Evolutionary conservation across 257 asterid species (phyloP), one percentile per base, ranked within the genome.

Genomic region (Solanum medicagineum): DNA sequence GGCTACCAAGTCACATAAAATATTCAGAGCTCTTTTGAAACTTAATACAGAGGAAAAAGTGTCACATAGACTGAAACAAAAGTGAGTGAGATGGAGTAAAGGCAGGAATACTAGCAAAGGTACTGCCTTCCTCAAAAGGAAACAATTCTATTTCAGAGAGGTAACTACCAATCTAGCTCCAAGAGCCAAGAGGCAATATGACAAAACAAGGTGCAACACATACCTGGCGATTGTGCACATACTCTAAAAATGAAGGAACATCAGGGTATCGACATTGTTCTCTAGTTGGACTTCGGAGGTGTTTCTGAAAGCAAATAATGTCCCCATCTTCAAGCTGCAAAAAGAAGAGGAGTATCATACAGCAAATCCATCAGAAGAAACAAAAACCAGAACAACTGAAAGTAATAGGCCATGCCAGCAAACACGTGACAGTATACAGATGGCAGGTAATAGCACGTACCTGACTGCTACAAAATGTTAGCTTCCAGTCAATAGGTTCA

Each of bases 281-380:
- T 81, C 86, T 87, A 79, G 71, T 86, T 86, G 85, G 92, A 86
- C 90, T 87, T 83, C 68, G 92, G 85, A 89, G 89, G 29, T 89
- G 80, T 84, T 90, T 94, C 87, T 93, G 98, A 84, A 94, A 87
- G 91, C 97, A 94, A 87, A 94, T 87, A 77, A 94, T 92, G 73
- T 94, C 98, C 85, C 98, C 98, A 81, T 94, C 96, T 91, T 94
- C 96, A 75, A 94, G 93, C 98, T 93, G 91, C 71, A 66, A 62
- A 45, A 42, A 84, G 65, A 83, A 85, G 47, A 86, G 75, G 87
- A 86, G 79, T 45, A 26, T 44, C 80, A 85, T 74, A 81, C 17
- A 80, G 55, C 14, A 29, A 65, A 14, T 62, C 56, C 73, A 80
- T 26, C 10, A 80, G 77, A 68, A 74, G 20, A 17, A 62, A 84